Base-by-base conservation (phyloP, 352 stramenopile species). In the Blastocystis sp. region DNA sequence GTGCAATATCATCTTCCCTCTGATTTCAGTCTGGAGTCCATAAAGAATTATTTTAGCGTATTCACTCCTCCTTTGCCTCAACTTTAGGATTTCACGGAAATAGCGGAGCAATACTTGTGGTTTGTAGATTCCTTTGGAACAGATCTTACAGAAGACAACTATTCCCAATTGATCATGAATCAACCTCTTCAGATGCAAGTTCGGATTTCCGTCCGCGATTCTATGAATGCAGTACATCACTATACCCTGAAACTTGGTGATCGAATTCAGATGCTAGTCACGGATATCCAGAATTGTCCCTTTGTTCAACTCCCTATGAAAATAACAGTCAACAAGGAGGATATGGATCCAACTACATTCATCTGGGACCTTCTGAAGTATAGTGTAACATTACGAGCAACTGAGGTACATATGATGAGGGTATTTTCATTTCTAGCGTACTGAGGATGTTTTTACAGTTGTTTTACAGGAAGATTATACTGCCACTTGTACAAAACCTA, bases 231-330 rank as follows among this genome's bases (percentile, higher is more conserved):
- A 27, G 21, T 19, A 0, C 69, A 80, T n/a, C 21, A 58, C 1
- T 80, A 63, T 39, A 35, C n/a, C 21, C 69, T 42, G 3, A 46
- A 42, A 12, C 42, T 24, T 42, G 0, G 7, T 11, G 51, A 59
- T n/a, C 27, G 7, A 0, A 37, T 80, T 21, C 69, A 80, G 69
- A 63, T 29, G 21, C 14, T 80, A 7, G 52, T 80, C 16, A 80
- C 69, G 6, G 49, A 63, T 54, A 80, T 80, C 49, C 69, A 80
- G 43, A 80, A 80, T 54, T 80, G 69, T n/a, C 69, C 69, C 4
- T 80, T 80, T 32, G 69, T 80, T 0, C 69, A 63, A 19, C 19
- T 61, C 16, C 69, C 69, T 29, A 51, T 80, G 43, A 42, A 54
- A 16, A 21, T 80, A 3, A 35, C n/a, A 11, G 32, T 11, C 7